Conservation (phyloP, 2,329 filamentous ascomycete genomes). For the Xylariomycetidae sp. region DNA sequence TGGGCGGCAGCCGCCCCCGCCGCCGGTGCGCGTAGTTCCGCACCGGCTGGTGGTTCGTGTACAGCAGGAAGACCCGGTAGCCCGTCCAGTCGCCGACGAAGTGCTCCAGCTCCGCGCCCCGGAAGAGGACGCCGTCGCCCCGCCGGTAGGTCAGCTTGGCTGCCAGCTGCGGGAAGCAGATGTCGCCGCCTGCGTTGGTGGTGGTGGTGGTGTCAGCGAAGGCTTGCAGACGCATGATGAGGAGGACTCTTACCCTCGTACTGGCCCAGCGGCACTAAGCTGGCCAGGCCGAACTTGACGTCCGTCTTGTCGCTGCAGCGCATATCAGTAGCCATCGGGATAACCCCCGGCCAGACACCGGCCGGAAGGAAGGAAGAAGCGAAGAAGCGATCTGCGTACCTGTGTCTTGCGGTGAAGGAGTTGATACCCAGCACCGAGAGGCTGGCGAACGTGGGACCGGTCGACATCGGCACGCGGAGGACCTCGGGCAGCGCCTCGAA, state of each 20-base stretch:
- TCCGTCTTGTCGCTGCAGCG: slow-evolving; percentile 9
- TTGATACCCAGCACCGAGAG: slow-evolving; percentile 3
- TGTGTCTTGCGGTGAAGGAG: slow-evolving; percentile 3
- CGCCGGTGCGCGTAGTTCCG: slow-evolving; percentile 7
- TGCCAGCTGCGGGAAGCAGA: slow-evolving; percentile 7
- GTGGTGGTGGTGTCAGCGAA: too few relatives aligned
- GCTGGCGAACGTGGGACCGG: slow-evolving; percentile 2
- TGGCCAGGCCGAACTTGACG: slow-evolving; percentile 6
- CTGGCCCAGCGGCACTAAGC: slow-evolving; percentile 5
- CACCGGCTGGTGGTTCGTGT: slow-evolving; percentile 9
- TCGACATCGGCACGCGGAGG: slow-evolving; percentile 2
- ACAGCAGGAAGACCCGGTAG: slow-evolving; percentile 8
- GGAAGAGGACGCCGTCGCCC: slow-evolving; percentile 6
- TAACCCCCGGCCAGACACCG: slow-evolving; percentile 4
- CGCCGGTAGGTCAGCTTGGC: slow-evolving; percentile 4
- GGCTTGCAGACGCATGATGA: neutral
- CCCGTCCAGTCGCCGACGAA: slow-evolving; percentile 8
- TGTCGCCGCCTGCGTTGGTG: slow-evolving; percentile 3
- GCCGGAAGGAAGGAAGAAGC: slow-evolving; percentile 5
- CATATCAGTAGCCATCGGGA: slow-evolving; percentile 6
- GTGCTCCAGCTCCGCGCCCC: slow-evolving; percentile 8
- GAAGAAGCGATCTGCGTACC: slow-evolving; percentile 2
- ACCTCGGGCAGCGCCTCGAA: slow-evolving; percentile 1
- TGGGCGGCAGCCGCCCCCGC: slow-evolving; percentile 4
- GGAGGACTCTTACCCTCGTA: slow-evolving; percentile 4